A percentile compares a stretch with the other conserved stretches of the same genome.
These are phyloP conservation scores for Coemansia aciculifera DNA, from an alignment of 192 early-diverging fungal species.

Conservation along the genomic window DNA sequence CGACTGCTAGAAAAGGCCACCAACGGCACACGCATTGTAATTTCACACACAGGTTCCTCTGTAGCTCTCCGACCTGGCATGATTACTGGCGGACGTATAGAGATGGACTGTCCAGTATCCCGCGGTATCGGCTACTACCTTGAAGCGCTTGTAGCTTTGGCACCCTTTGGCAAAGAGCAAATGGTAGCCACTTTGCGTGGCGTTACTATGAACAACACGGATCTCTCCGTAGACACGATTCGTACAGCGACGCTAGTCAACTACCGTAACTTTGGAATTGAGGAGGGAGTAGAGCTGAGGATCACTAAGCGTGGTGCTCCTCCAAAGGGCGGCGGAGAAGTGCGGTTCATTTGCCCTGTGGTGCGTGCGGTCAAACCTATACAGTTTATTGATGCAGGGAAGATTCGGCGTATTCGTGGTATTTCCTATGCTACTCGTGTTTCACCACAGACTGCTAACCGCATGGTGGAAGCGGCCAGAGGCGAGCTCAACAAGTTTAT, in stretches of 20 bases:
- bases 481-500: slow-evolving; percentile 88
- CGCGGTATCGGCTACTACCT: slow-evolving; percentile 93
- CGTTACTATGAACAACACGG: slow-evolving; percentile 91
- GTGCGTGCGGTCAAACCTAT: slow-evolving; percentile 77
- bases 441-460: slow-evolving; percentile 92
- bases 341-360: slow-evolving; percentile 82
- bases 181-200: slow-evolving; percentile 82
- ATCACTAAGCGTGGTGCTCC: slow-evolving; percentile 87
- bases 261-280: slow-evolving; percentile 83
- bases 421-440: slow-evolving; percentile 92
- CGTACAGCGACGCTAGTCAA: slow-evolving; percentile 87
- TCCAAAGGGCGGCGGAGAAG: slow-evolving; percentile 90
- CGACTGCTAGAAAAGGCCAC: slow-evolving; percentile 90
- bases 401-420: slow-evolving; percentile 91
- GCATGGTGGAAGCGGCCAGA: slow-evolving; percentile 85
- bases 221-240: slow-evolving; percentile 88
- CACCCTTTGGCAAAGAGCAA: slow-evolving; percentile 89
- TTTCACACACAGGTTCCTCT: slow-evolving; percentile 87
- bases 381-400: slow-evolving; percentile 79
- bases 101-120: slow-evolving; percentile 82
- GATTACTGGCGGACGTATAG: slow-evolving; percentile 82
- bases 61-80: slow-evolving; percentile 86
- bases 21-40: slow-evolving; percentile 91
- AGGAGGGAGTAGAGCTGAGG: slow-evolving; percentile 81
- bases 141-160: slow-evolving; percentile 87